Percentiles rank a stretch among this genome's conserved stretches.
These are phyloP conservation scores for Monosporascus sp. DNA, from an alignment of 2,329 filamentous ascomycete genomes.

Conservation along the genomic window DNA sequence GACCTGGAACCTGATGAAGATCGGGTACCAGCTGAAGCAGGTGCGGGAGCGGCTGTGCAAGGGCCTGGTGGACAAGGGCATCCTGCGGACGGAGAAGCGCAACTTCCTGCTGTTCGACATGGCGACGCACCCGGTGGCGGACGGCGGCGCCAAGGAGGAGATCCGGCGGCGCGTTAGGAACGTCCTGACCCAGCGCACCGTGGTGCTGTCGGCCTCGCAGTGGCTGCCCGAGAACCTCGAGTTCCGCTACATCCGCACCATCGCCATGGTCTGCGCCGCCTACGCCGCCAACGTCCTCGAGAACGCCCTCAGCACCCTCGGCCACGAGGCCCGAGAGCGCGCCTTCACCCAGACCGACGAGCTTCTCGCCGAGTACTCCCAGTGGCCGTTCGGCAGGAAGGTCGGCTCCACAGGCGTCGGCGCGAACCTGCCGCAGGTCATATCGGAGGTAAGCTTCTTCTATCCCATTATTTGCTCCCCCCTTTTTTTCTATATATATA, in stretches of 20 bases:
- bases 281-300: constrained; percentile 98
- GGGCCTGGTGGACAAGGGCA: constrained; percentile 96
- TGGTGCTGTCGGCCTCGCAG: constrained; percentile 78
- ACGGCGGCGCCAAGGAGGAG: constrained; percentile 95
- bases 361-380: constrained; percentile 89
- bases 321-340: constrained; percentile 88
- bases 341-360: constrained; percentile 98
- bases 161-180: constrained; percentile 89
- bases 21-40: constrained; percentile 98
- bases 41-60: constrained; percentile 96
- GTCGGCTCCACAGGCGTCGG: constrained; percentile 77
- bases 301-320: constrained; percentile 90
- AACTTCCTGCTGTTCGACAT: constrained; percentile 99
- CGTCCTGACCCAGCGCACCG: constrained; percentile 87
- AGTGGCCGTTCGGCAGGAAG: constrained; percentile 92
- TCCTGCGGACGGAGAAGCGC: constrained; percentile 95
- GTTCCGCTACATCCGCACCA: constrained; percentile 85
- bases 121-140: constrained; percentile 96
- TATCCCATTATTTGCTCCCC: neutral
- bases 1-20: constrained; percentile 99
- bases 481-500: neutral
- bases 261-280: constrained; percentile 94
- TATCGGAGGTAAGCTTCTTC: constrained; percentile 60
- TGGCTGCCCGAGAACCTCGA: constrained; percentile 93
- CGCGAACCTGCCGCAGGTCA: constrained; percentile 83